Evolutionary conservation across 345 rosid species (phyloP).

Genomic region (Melastoma malabathricum): DNA sequence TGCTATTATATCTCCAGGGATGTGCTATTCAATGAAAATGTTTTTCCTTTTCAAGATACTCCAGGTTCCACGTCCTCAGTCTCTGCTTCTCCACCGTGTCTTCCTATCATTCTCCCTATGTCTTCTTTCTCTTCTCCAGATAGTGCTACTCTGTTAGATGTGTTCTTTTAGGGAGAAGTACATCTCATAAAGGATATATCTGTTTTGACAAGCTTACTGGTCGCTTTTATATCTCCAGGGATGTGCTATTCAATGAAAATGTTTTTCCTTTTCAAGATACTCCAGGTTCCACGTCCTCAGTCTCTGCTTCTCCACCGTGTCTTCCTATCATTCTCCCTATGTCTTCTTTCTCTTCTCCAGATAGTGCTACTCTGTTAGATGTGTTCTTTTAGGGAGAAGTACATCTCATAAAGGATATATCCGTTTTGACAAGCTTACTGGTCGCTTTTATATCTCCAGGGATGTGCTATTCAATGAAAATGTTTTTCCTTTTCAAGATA

Average conservation of each 20-base stretch:
- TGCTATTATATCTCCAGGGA: neutral
- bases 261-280: neutral
- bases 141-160: no score
- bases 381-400: neutral
- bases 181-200: neutral
- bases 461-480: constrained; percentile 2
- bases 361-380: no score
- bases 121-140: no score
- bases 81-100: no score
- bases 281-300: neutral
- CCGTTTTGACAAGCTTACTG: neutral
- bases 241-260: constrained; percentile 2
- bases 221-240: neutral
- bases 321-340: no score
- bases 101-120: no score
- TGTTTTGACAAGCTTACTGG: neutral
- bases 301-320: no score
- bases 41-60: neutral
- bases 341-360: no score
- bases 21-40: constrained; percentile 1
- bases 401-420: neutral
- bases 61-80: neutral
- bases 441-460: neutral
- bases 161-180: neutral
- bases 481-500: neutral